Base-by-base conservation (phyloP, 73 alveolate species). In the Paramecium pentaurelia region DNA sequence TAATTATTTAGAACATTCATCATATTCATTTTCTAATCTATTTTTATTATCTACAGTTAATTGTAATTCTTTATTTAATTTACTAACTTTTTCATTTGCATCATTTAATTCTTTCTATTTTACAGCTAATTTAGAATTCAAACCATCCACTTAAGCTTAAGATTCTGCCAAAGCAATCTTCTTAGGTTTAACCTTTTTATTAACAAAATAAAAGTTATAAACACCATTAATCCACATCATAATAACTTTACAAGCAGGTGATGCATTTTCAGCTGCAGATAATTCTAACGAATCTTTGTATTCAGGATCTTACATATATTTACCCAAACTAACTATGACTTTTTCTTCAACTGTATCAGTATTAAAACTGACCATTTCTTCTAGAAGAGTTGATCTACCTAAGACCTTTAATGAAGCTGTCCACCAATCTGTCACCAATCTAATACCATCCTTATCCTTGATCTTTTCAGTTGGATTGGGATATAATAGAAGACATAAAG, bases 211-310 rank as follows among this genome's bases (percentile, higher is more conserved):
- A 93, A 95, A 98, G 84, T 96, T 95, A 89, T 98, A 97, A 97
- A 98, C 95, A 54, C 99, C 99, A 30, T 95, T 92, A 22, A 97
- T 99, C 99, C 99, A 98, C 87, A 89, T 80, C 86, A 94, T 86
- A 64, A 96, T 95, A 80, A 95, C 86, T 71, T 90, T 92, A 73
- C 97, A 96, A 9, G 97, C 98, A 28, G 84, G 77, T 0, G 98
- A 95, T 44, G 95, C 95, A 92, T 95, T 96, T 36, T 86, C 97
- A 34, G 95, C 96, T 36, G 93, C 88, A 10, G 92, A 92, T 20
- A 96, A 96, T 60, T 93, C 96, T 7, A 93, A 34, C 37, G 92
- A 44, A 8, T 93, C 96, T 58, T 95, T 95, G 37, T 58, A 73
- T 83, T 95, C 95, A 14, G 96, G 94, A 92, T 93, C 92, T 10